phyloP scores from a whole-genome alignment of 2,329 filamentous ascomycete genomes.

The Atkinsonella texensis region DNA sequence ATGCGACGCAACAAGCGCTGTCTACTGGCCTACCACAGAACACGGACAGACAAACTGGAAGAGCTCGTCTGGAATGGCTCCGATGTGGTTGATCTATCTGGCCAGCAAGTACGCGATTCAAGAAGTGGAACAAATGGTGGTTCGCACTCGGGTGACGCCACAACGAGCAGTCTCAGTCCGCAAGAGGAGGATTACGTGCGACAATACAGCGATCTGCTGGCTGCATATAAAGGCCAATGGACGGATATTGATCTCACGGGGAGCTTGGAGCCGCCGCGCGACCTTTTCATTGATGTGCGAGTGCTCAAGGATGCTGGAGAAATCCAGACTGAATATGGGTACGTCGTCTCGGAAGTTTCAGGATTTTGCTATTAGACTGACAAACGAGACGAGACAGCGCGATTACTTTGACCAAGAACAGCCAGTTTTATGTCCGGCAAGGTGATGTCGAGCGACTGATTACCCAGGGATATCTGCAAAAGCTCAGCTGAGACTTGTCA shows the following conservation, averaged over 20 bases:
- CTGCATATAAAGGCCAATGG: conserved; percentile 97
- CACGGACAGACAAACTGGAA: conserved; percentile 81
- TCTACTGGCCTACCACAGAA: conserved; percentile 84
- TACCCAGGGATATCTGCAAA: conserved; percentile 87
- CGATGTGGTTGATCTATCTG: conserved; percentile 63
- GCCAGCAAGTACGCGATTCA: conserved; percentile 38
- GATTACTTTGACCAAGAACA: conserved; percentile 95
- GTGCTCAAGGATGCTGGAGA: conserved; percentile 95
- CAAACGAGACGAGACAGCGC: conserved; percentile 41
- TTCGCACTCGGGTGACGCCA: conserved; percentile 30
- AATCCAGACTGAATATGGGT: conserved; percentile 99
- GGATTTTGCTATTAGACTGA: conserved; percentile 9
- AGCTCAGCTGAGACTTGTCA: conserved; percentile 53
- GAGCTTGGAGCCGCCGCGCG: conserved; percentile 82
- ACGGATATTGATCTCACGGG: conserved; percentile 95
- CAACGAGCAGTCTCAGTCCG: conserved; percentile 71
- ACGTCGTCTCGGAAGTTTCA: neutral
- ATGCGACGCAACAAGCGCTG: conserved; percentile 97
- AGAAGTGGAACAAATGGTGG: conserved; percentile 20
- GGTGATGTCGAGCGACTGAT: conserved; percentile 93
- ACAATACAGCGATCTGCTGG: conserved; percentile 80
- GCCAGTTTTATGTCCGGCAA: conserved; percentile 92
- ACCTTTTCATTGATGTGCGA: conserved; percentile 92
- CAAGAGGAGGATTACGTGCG: conserved; percentile 96
- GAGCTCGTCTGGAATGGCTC: conserved; percentile 85